Percentiles rank a stretch among this genome's conserved stretches.
Conservation (phyloP, 2,329 filamentous ascomycete genomes). For the Sporothrix protearum region DNA sequence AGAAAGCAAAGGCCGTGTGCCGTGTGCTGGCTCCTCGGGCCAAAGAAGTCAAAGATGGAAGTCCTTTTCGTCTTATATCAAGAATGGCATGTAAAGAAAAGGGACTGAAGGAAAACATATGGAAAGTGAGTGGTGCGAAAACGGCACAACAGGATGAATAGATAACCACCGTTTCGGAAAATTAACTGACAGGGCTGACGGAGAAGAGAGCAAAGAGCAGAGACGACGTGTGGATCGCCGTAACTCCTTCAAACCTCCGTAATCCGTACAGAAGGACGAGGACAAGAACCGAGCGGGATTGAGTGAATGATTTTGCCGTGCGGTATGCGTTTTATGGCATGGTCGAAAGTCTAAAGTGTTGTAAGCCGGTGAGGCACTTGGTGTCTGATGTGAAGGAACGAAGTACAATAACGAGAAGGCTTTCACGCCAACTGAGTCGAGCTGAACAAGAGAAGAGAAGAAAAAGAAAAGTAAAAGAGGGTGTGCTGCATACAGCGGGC, state of each 20-base stretch:
- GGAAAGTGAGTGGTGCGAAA: neutral
- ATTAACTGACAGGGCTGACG: neutral
- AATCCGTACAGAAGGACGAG: neutral
- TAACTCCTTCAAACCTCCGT: neutral
- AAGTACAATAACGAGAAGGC: neutral
- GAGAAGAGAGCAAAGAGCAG: too few relatives aligned
- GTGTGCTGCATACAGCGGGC: neutral
- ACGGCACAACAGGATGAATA: neutral
- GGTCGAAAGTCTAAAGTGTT: neutral
- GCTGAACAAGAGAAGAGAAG: neutral
- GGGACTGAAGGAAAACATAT: too few relatives aligned
- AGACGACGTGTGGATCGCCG: neutral
- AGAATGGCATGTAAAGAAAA: neutral
- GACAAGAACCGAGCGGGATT: neutral
- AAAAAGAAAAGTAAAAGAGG: neutral
- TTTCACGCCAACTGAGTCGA: neutral
- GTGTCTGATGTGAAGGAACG: too few relatives aligned
- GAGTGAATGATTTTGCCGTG: neutral
- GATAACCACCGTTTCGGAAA: neutral
- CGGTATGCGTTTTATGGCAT: neutral
- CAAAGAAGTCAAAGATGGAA: neutral
- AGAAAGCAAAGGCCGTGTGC: neutral
- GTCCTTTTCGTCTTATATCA: neutral
- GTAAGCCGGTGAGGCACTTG: neutral
- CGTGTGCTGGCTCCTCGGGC: neutral